Evolutionary conservation across 2,329 filamentous ascomycete genomes (phyloP).

Genomic region (Alternaria hordeiaustralica): DNA sequence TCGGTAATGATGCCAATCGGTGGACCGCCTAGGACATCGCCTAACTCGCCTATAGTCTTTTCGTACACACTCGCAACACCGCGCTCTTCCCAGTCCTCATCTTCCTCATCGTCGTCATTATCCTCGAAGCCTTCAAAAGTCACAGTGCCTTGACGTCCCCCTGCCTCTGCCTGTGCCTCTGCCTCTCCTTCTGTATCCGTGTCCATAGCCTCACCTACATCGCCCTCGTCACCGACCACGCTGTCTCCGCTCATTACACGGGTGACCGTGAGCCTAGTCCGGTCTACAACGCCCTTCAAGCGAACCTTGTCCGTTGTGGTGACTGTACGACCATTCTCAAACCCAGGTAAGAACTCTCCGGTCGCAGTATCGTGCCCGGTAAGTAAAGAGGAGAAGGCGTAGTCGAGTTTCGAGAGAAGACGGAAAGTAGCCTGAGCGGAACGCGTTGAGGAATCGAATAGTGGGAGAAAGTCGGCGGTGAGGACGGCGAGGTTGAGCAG

Average conservation of each 20-base stretch:
- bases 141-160: conserved; percentile 28
- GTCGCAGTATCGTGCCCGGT: conserved; percentile 71
- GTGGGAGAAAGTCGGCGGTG: conserved; percentile 72
- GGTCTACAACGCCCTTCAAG: conserved; percentile 80
- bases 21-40: conserved; percentile 65
- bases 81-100: conserved; percentile 38
- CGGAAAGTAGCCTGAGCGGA: conserved; percentile 72
- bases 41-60: conserved; percentile 76
- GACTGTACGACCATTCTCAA: conserved; percentile 66
- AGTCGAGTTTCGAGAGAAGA: conserved; percentile 78
- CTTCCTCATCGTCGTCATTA: conserved; percentile 53
- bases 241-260: conserved; percentile 68
- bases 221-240: conserved; percentile 47
- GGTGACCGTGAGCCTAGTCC: conserved; percentile 73
- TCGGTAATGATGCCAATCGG: conserved; percentile 58
- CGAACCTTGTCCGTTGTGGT: conserved; percentile 90
- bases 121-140: conserved; percentile 50
- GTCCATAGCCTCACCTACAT: conserved; percentile 26
- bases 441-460: conserved; percentile 71
- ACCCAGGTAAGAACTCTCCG: conserved; percentile 71
- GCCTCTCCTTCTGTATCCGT: conserved; percentile 42
- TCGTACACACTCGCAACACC: conserved; percentile 74
- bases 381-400: conserved; percentile 79
- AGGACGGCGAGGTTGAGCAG: conserved; percentile 79
- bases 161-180: conserved; percentile 34